Conservation (phyloP, 2,329 filamentous ascomycete species). For the Ustilaginoidea virens region DNA sequence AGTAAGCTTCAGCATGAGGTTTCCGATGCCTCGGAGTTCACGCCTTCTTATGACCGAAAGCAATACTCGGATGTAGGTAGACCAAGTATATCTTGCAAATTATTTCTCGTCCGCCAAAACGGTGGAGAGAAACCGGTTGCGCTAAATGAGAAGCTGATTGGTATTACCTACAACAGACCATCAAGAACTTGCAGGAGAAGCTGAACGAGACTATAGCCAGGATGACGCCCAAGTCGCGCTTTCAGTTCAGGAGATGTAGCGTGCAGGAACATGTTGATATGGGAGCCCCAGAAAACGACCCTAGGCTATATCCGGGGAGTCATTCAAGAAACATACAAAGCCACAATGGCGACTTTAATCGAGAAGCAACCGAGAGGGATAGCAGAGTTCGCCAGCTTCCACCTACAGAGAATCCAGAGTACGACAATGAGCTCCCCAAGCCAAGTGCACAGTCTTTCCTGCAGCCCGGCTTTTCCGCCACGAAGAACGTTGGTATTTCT, state of each 20-base stretch:
- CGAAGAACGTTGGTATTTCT: slow-evolving; percentile 47
- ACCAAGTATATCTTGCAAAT: no score
- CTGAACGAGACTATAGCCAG: slow-evolving; percentile 53
- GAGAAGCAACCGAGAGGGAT: slow-evolving; percentile 9
- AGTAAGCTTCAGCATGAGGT: slow-evolving; percentile 70
- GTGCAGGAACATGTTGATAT: slow-evolving; percentile 22
- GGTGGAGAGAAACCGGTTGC: no score
- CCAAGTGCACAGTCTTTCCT: slow-evolving; percentile 27
- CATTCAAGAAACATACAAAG: slow-evolving; percentile 14
- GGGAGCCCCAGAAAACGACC: slow-evolving; percentile 26
- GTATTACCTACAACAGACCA: slow-evolving; percentile 31
- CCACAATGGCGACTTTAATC: slow-evolving; percentile 5
- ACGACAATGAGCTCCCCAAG: slow-evolving; percentile 39
- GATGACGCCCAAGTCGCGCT: slow-evolving; percentile 62
- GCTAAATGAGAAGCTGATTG: neutral
- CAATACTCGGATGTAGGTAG: slow-evolving; percentile 59
- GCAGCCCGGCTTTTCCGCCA: slow-evolving; percentile 47
- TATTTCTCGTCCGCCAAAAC: no score
- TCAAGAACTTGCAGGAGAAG: slow-evolving; percentile 69
- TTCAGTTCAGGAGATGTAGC: slow-evolving; percentile 51
- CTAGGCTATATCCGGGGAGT: slow-evolving; percentile 23
- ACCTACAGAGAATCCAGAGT: slow-evolving; percentile 26
- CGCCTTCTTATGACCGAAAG: slow-evolving; percentile 81
- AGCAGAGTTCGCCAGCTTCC: slow-evolving; percentile 25
- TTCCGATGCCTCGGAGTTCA: slow-evolving; percentile 64